These are phyloP conservation scores for Sugiyamaella boreocaroliniensis DNA, from an alignment of 805 yeast genomes.

Conservation along the genomic window DNA sequence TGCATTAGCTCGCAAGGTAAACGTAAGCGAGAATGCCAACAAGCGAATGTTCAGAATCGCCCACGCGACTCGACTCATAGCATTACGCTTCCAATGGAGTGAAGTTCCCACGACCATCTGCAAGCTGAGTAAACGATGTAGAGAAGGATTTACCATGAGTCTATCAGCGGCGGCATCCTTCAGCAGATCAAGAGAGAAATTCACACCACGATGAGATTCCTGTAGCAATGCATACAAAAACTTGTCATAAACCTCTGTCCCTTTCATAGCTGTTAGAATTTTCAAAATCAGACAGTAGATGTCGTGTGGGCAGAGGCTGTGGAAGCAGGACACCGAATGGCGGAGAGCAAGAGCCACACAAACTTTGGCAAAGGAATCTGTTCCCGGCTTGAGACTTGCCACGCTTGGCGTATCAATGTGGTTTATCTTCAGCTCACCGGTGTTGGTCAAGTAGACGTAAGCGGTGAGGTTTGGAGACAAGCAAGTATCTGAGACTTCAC, in stretches of 20 bases:
- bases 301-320: slow-evolving; percentile 64
- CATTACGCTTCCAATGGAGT: slow-evolving; percentile 39
- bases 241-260: slow-evolving; percentile 20
- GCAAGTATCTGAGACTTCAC: slow-evolving; percentile 19
- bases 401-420: slow-evolving; percentile 7
- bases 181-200: slow-evolving; percentile 60
- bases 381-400: slow-evolving; percentile 3
- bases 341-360: slow-evolving; percentile 48
- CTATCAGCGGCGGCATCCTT: slow-evolving; percentile 67
- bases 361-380: slow-evolving; percentile 5
- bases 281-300: slow-evolving; percentile 44
- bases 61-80: slow-evolving; percentile 49
- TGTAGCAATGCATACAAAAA: slow-evolving; percentile 42
- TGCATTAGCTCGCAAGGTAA: slow-evolving; percentile 44
- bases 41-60: slow-evolving; percentile 61
- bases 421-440: slow-evolving; percentile 16
- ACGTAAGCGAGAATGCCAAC: slow-evolving; percentile 65
- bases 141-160: slow-evolving; percentile 66
- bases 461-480: slow-evolving; percentile 31
- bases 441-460: slow-evolving; percentile 18
- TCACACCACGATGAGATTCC: slow-evolving; percentile 71
- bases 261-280: slow-evolving; percentile 39
- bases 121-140: slow-evolving; percentile 63
- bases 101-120: slow-evolving; percentile 59
- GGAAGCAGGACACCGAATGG: slow-evolving; percentile 66